A percentile compares a stretch with the other conserved stretches of the same genome.
Conservation (phyloP, 257 asterid genomes). For the Thymus quinquecostatus region DNA sequence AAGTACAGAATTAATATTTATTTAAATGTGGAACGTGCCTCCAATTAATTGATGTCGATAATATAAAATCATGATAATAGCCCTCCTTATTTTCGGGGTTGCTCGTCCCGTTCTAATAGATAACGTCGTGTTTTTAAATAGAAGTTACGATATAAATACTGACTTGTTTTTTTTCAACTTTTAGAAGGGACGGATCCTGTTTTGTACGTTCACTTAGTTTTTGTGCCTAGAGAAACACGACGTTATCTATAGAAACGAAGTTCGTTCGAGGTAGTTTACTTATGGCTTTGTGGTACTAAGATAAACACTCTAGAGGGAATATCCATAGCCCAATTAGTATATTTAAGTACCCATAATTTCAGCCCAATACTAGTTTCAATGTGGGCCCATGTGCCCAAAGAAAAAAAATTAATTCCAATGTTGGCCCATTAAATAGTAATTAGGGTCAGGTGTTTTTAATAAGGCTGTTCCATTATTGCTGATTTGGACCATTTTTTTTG, state of each 20-base stretch:
- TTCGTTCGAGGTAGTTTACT: background rate
- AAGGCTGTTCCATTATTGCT: constrained; percentile 43
- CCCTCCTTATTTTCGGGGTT: background rate
- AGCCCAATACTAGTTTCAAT: background rate
- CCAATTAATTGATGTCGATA: constrained; percentile 32
- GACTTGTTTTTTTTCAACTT: too few species aligned
- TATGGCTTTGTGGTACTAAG: too few species aligned
- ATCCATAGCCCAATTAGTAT: background rate
- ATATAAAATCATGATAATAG: background rate
- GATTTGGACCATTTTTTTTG: constrained; percentile 34
- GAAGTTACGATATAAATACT: too few species aligned
- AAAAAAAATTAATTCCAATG: too few species aligned
- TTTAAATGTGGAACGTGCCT: constrained; percentile 27
- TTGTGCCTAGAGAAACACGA: too few species aligned
- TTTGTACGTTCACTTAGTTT: too few species aligned
- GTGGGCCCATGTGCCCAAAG: background rate
- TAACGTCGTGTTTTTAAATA: too few species aligned
- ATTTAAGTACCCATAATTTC: background rate
- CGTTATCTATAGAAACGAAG: background rate
- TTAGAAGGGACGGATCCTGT: too few species aligned
- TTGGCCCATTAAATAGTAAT: constrained; percentile 33
- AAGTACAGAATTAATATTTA: constrained; percentile 22
- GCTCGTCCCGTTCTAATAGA: too few species aligned
- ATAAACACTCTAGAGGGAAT: background rate
- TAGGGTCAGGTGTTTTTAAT: constrained; percentile 21